Conservation (phyloP, 169 alveolate species). For the Condylostoma magnum region DNA sequence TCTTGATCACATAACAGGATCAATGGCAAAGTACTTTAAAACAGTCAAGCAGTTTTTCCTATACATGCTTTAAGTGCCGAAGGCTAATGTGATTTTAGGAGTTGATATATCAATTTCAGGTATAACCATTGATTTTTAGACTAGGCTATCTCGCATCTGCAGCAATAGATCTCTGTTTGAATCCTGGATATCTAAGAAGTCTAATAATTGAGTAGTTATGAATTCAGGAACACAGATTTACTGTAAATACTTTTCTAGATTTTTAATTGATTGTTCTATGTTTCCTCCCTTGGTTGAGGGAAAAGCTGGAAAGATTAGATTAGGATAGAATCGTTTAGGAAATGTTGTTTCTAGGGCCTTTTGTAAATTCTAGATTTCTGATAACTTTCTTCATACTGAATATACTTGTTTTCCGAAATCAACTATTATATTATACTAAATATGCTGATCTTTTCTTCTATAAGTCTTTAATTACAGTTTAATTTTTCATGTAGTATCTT, state of each 20-base stretch:
- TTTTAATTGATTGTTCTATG: not conserved
- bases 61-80: too few species aligned
- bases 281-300: not conserved
- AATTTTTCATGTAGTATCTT: too few species aligned
- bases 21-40: too few species aligned
- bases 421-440: not conserved
- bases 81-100: too few species aligned
- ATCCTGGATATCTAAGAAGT: conserved; percentile 11
- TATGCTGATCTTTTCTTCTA: conserved; percentile 3
- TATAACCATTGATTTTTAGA: too few species aligned
- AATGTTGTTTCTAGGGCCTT: not conserved
- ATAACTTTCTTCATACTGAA: conserved; percentile 6
- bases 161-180: not conserved
- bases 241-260: not conserved
- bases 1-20: too few species aligned
- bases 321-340: conserved; percentile 8
- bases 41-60: too few species aligned
- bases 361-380: not conserved
- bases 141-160: too few species aligned
- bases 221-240: conserved; percentile 23
- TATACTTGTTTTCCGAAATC: not conserved
- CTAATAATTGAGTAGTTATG: not conserved
- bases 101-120: too few species aligned
- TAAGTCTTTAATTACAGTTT: not conserved
- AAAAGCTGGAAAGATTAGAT: conserved; percentile 12